A percentile compares a stretch with the other conserved stretches of the same genome.
phyloP scores from a whole-genome alignment of 768 basidiomycete genomes.

The Daedaleopsis sinensis region DNA sequence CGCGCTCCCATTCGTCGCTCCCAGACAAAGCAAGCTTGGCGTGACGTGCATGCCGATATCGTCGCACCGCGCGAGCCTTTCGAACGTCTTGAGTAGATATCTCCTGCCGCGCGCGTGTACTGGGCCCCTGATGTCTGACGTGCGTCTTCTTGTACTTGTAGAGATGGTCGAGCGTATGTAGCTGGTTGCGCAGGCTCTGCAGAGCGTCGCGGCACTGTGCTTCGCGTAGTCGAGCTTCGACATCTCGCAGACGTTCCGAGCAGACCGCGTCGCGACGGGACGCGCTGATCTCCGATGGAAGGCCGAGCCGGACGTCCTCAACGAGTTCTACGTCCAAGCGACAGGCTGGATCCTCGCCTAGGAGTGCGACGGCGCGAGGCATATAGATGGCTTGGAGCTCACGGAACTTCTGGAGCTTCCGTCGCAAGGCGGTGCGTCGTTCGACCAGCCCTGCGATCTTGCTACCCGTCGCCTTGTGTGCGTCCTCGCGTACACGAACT shows the following conservation, averaged over 20 bases:
- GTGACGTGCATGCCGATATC: not conserved
- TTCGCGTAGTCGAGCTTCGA: constrained; percentile 18
- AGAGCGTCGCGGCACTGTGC: constrained; percentile 22
- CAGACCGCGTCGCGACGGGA: constrained; percentile 4
- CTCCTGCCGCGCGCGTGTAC: constrained; percentile 8
- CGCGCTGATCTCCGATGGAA: constrained; percentile 25
- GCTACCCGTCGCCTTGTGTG: not conserved
- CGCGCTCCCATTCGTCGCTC: not conserved
- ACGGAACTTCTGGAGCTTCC: constrained; percentile 7
- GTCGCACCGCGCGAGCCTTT: not conserved
- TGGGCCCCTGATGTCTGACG: constrained; percentile 13
- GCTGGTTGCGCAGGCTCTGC: constrained; percentile 17
- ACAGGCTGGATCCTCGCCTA: not conserved
- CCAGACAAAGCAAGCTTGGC: not conserved
- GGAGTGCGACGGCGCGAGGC: constrained; percentile 13
- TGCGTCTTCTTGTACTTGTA: constrained; percentile 16
- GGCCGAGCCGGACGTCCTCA: constrained; percentile 20
- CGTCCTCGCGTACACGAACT: not conserved
- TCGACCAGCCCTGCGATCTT: not conserved
- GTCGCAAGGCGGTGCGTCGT: constrained; percentile 13
- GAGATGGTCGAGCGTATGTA: constrained; percentile 19
- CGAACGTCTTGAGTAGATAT: not conserved
- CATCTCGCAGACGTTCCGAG: not conserved
- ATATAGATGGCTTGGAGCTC: constrained; percentile 19
- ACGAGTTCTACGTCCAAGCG: not conserved